Conservation (phyloP, 192 early-diverging fungal genomes). For the Linderina pennispora region DNA sequence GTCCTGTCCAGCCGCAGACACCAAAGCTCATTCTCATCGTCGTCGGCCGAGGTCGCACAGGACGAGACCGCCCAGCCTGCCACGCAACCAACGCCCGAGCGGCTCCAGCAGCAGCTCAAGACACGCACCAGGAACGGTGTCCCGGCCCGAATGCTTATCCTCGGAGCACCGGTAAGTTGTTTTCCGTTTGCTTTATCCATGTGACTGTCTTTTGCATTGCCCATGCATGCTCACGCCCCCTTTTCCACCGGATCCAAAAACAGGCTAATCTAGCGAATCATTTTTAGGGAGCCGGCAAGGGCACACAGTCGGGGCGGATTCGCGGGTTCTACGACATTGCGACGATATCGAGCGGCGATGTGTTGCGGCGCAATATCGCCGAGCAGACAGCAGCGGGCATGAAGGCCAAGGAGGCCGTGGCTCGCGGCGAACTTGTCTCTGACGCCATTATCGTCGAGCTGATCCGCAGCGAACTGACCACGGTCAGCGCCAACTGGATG, state of each 20-base stretch:
- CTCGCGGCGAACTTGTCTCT: slow-evolving; percentile 27
- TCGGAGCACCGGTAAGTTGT: slow-evolving; percentile 68
- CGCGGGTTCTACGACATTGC: slow-evolving; percentile 58
- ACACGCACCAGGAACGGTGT: slow-evolving; percentile 21
- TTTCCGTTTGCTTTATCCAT: not conserved
- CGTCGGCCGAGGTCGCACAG: slow-evolving; percentile 5
- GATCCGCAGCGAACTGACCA: slow-evolving; percentile 32
- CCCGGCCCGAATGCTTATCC: slow-evolving; percentile 62
- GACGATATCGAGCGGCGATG: slow-evolving; percentile 80
- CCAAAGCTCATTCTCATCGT: slow-evolving; percentile 14
- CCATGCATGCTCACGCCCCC: not conserved
- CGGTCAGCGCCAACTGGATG: slow-evolving; percentile 57
- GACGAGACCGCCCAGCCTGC: no score
- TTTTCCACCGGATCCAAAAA: no score
- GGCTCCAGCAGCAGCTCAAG: slow-evolving; percentile 6
- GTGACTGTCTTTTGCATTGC: slow-evolving; percentile 1
- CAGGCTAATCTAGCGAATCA: no score
- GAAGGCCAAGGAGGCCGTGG: slow-evolving; percentile 46
- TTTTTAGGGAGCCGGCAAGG: slow-evolving; percentile 74
- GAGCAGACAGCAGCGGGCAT: slow-evolving; percentile 56
- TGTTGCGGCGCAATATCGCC: slow-evolving; percentile 79
- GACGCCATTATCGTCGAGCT: slow-evolving; percentile 38
- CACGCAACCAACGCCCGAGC: not conserved
- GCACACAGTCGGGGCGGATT: slow-evolving; percentile 82
- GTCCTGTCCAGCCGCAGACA: no score